phyloP scores from a whole-genome alignment of 495 filamentous ascomycete species.

The Jackrogersella multiformis region DNA sequence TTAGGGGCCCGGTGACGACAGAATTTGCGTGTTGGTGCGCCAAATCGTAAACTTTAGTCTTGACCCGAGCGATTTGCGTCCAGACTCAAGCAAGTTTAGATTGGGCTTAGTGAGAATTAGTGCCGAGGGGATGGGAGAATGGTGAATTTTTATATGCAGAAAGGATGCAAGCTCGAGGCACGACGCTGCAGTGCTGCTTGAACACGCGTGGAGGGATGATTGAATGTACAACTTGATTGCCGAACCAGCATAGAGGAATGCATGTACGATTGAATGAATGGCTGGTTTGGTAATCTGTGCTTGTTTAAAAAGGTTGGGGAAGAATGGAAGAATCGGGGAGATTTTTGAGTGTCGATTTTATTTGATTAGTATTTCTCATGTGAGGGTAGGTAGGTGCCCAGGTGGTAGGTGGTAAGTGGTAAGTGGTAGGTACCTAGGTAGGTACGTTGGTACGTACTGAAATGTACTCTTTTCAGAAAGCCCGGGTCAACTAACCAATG shows the following conservation, averaged over 20 bases:
- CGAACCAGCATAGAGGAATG: slow-evolving; percentile 43
- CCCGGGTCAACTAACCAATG: slow-evolving; percentile 33
- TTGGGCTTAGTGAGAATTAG: slow-evolving; percentile 44
- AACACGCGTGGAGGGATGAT: slow-evolving; percentile 41
- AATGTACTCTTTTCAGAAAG: slow-evolving; percentile 16
- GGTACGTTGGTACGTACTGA: slow-evolving; percentile 14
- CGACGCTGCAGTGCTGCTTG: slow-evolving; percentile 41
- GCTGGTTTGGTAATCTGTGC: slow-evolving; percentile 40
- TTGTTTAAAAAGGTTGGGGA: slow-evolving; percentile 33
- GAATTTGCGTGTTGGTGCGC: slow-evolving; percentile 42
- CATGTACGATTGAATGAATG: slow-evolving; percentile 37
- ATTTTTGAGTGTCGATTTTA: slow-evolving; percentile 29
- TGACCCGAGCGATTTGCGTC: slow-evolving; percentile 39
- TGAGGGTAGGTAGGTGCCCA: too few species aligned
- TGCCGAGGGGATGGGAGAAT: slow-evolving; percentile 45
- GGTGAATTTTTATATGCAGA: slow-evolving; percentile 45
- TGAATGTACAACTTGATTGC: slow-evolving; percentile 43
- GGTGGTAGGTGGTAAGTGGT: too few species aligned
- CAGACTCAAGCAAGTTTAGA: slow-evolving; percentile 44
- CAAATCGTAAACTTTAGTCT: slow-evolving; percentile 41
- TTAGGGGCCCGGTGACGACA: slow-evolving; percentile 39
- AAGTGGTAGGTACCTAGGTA: too few species aligned
- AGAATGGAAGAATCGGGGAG: slow-evolving; percentile 42
- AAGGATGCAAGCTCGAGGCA: slow-evolving; percentile 40
- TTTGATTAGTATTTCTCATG: slow-evolving; percentile 26